Conservation (phyloP, 2,329 filamentous ascomycete species). For the Xylariaceae sp. region DNA sequence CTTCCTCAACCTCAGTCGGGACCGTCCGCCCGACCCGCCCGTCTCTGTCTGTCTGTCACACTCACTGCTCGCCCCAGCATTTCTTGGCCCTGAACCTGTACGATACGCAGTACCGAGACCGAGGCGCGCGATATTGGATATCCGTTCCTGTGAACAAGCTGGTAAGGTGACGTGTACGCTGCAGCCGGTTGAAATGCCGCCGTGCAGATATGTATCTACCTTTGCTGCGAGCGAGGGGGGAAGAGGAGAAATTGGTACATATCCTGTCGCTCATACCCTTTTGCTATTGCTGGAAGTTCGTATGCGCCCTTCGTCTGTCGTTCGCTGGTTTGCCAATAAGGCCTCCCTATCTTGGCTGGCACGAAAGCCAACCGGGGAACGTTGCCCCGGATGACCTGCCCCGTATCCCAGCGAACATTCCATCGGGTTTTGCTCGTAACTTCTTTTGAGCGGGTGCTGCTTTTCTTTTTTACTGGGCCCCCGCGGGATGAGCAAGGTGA, state of each 20-base stretch:
- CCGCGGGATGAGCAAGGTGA: slow-evolving; percentile 15
- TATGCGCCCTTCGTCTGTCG: not conserved
- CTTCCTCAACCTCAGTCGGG: slow-evolving; percentile 4
- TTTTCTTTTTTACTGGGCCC: slow-evolving; percentile 8
- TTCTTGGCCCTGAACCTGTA: slow-evolving; percentile 6
- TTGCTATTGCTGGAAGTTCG: too few species aligned
- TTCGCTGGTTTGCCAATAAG: not conserved
- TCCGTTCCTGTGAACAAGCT: slow-evolving; percentile 2
- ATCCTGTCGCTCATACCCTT: not conserved
- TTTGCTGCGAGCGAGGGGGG: not conserved
- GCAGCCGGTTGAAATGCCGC: slow-evolving; percentile 12
- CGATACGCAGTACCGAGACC: not conserved
- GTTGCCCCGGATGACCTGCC: slow-evolving; percentile 16
- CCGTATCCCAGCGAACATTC: slow-evolving; percentile 14
- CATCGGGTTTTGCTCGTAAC: slow-evolving; percentile 8
- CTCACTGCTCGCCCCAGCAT: not conserved
- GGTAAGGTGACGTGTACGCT: slow-evolving; percentile 17
- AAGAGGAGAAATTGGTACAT: too few species aligned
- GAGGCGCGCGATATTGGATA: slow-evolving; percentile 6
- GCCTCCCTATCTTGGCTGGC: slow-evolving; percentile 10
- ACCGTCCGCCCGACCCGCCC: slow-evolving; percentile 8
- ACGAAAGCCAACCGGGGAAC: slow-evolving; percentile 1
- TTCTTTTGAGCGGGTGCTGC: too few species aligned
- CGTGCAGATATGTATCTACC: not conserved
- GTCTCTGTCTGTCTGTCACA: slow-evolving; percentile 3